Evolutionary conservation across 345 rosid genomes (phyloP), one percentile per base, ranked within the genome.

Genomic region (Arabidopsis suecica): DNA sequence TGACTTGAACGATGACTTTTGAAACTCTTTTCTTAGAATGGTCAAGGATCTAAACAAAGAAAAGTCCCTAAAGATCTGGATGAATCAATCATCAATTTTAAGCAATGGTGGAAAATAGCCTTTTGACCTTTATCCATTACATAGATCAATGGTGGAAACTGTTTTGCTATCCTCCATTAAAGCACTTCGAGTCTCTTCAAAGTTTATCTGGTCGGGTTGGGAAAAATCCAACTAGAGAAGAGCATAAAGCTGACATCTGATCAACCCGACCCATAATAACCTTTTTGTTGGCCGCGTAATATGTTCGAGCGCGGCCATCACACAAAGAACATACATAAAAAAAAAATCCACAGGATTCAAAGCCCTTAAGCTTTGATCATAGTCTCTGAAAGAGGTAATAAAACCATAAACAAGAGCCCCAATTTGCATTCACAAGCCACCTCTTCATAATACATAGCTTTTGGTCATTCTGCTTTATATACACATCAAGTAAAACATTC

Each of bases 241-340:
- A 7, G 57, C 65, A 37, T 50, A 48, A 47, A 48, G 11, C 44
- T 66, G 13, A 50, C 41, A 40, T 67, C 68, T 78, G 48, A 65
- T 78, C 73, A 61, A 67, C 81, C 81, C 74, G 78, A 60, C 61
- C 75, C 73, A 33, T 55, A n/a, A 28, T 37, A 65, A 41, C 54
- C 50, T 54, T 65, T 62, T n/a, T 55, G 80, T 78, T 56, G 86
- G 84, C 86, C 86, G 88, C 82, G 78, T 44, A 65, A 74, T 74
- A 56, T 9, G 58, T 69, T 56, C 81, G 74, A 25, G 75, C 74
- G 83, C 80, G 78, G 85, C 83, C 86, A 57, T 25, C 66, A 44
- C 3, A 77, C 72, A 49, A 49, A 77, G 80, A 71, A 65, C 76
- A 70, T 69, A 33, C 45, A 53, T 49, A 48, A 34, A 23, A 61